Evolutionary conservation across 164 flowering plant species (phyloP).

Genomic region (Chimonanthus salicifolius): DNA sequence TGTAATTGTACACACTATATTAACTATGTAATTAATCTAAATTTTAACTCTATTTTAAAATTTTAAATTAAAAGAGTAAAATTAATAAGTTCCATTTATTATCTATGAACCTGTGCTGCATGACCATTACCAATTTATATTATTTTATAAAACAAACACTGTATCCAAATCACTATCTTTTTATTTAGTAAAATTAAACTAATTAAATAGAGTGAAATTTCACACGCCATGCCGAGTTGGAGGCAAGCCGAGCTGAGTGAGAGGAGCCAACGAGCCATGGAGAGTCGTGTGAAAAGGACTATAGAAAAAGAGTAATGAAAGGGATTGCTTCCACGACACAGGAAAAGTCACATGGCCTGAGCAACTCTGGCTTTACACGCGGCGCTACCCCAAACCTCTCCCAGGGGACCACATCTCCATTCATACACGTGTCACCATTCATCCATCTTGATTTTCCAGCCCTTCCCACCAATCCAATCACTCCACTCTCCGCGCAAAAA

Average conservation of each 20-base stretch:
- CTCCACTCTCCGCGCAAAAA: neutral
- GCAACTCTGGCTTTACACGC: neutral
- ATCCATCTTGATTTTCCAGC: neutral
- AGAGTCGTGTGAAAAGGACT: neutral
- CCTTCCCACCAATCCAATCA: neutral
- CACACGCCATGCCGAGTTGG: neutral
- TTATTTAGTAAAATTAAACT: too few relatives aligned
- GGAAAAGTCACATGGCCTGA: neutral
- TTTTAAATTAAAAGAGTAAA: too few relatives aligned
- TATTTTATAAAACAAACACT: too few relatives aligned
- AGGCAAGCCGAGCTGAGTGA: neutral
- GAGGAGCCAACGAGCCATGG: neutral
- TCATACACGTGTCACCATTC: neutral
- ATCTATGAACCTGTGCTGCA: too few relatives aligned
- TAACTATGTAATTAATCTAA: too few relatives aligned
- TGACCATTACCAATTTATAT: too few relatives aligned
- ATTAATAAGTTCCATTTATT: too few relatives aligned
- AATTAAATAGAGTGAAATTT: too few relatives aligned
- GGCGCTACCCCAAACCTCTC: neutral
- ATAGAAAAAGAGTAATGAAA: neutral
- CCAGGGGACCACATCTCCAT: neutral
- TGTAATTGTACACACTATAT: too few relatives aligned
- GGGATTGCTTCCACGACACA: neutral
- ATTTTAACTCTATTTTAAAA: too few relatives aligned
- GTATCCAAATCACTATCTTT: too few relatives aligned